Percentiles rank a stretch among this genome's conserved stretches.
These are phyloP conservation scores for Colletotrichum filicis DNA, from an alignment of 2,329 filamentous ascomycete species.

Conservation along the genomic window DNA sequence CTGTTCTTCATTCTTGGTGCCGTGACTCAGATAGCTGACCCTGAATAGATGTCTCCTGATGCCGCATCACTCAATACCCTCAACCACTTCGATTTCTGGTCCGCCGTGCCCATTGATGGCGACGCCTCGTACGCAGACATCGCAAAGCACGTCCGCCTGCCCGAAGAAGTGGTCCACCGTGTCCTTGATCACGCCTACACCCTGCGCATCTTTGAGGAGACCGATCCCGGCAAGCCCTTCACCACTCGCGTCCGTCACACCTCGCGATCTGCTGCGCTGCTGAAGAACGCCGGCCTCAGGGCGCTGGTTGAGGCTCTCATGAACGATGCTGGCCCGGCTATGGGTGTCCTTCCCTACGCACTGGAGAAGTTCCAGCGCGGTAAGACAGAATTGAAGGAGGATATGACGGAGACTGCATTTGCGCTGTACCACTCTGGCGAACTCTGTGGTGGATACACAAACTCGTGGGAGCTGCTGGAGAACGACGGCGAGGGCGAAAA, in stretches of 20 bases:
- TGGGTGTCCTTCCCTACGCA: conserved; percentile 47
- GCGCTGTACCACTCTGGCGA: conserved; percentile 47
- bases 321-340: conserved; percentile 50
- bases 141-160: conserved; percentile 48
- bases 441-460: conserved; percentile 43
- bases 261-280: conserved; percentile 50
- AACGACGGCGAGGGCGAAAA: conserved; percentile 51
- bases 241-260: conserved; percentile 46
- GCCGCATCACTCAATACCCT: conserved; percentile 56
- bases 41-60: conserved; percentile 53
- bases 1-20: neutral
- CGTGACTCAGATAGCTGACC: neutral
- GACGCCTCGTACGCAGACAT: conserved; percentile 55
- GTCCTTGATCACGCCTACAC: conserved; percentile 51
- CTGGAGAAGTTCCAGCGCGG: conserved; percentile 46
- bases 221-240: conserved; percentile 32
- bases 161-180: conserved; percentile 50
- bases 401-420: conserved; percentile 50
- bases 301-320: conserved; percentile 50
- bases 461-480: conserved; percentile 53
- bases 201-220: conserved; percentile 49
- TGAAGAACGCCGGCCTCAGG: conserved; percentile 44
- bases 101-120: conserved; percentile 58
- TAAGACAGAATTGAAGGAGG: conserved; percentile 44
- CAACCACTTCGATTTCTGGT: conserved; percentile 65